Base-by-base conservation (phyloP, 257 asterid species). In the Solanum appendiculatum region DNA sequence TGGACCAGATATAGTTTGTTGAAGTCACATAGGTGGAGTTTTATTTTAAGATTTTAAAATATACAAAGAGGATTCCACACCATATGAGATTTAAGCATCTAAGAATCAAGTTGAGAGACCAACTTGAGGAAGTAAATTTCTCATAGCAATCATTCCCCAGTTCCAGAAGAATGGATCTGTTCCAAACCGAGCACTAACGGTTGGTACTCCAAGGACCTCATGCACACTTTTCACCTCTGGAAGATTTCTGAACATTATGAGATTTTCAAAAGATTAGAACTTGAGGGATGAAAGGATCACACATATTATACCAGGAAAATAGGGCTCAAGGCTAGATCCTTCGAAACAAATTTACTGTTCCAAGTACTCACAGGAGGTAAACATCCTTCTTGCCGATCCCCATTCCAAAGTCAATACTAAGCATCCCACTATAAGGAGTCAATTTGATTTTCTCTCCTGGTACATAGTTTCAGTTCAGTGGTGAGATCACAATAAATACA, bases 141-240 rank as follows among this genome's bases (percentile, higher is more conserved):
- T 89, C 98, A 95, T 92, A 75, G 99, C 99, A 31, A 72, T 85
- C 98, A 97, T 97, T 91, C 99, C 99, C 99, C 98, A 97, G 89
- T 97, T 95, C 99, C 99, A 97, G 90, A 97, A 92, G 89, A 95
- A 94, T 12, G 99, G 99, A 23, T 94, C 89, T 81, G 99, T 97
- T 92, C 99, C 99, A 89, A 97, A 97, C 86, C 99, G 96, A 14
- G 99, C 99, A 89, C 99, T 97, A 90, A 97, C 98, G 87, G 94
- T 92, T 84, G 99, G 99, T 31, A 97, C 89, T 56, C 94, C 95
- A 21, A 95, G 95, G 90, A 92, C 88, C 90, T 97, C 95, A 44
- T 97, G 98, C 86, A 90, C 88, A 91, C 97, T 95, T 87, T 94
- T 92, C 84, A 95, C 99, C 92, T 94, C 99, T 0, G 98, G 99